Evolutionary conservation across 2,329 filamentous ascomycete genomes (phyloP), one percentile per base, ranked within the genome.

Genomic region (Penicillium sp.): DNA sequence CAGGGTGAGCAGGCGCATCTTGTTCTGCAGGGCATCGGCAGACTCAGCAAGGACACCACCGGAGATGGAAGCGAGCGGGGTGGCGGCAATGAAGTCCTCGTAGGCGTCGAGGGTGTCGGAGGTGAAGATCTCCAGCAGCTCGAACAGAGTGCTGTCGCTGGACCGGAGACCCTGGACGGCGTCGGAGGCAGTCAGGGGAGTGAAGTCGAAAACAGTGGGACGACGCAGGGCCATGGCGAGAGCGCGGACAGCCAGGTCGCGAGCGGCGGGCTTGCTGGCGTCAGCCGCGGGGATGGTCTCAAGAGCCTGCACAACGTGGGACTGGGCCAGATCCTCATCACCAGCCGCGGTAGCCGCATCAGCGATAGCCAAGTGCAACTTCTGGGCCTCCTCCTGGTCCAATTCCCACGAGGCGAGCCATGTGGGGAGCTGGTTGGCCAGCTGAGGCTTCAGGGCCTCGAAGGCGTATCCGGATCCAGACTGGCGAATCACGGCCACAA

Each of bases 1-100:
- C 65, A 99, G 90, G 14, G 95, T 98, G 57, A 99, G 85, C 46
- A 99, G 86, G 67, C 95, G 91, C 84, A 98, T 97, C 84, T 99
- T 99, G 76, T 90, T 91, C 82, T 92, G 87, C 65, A 98, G 85
- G 61, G 86, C 86, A 52, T 96, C 88, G 48, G 88, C 84, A 63
- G 86, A 84, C 70, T 89, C 84, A 75, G 93, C 88, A 59, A 98
- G 79, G 80, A 91, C 96, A 61, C 88, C 90, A 63, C 90, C 85
- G 78, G 96, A 91, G 79, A 96, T 91, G 69, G 72, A 71, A 29
- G 73, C 63, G 53, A 79, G 72, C 11, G 74, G 74, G 52, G 70
- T 77, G 58, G 75, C 67, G 46, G 96, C 90, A 74, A 91, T 87
- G 82, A 98, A 98, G 78, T 96, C 93, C 75, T 91, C 90, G 81